Percentiles rank a stretch among this genome's conserved stretches.
phyloP scores from a whole-genome alignment of 768 basidiomycete genomes.

The Hygrocybe coccinea region DNA sequence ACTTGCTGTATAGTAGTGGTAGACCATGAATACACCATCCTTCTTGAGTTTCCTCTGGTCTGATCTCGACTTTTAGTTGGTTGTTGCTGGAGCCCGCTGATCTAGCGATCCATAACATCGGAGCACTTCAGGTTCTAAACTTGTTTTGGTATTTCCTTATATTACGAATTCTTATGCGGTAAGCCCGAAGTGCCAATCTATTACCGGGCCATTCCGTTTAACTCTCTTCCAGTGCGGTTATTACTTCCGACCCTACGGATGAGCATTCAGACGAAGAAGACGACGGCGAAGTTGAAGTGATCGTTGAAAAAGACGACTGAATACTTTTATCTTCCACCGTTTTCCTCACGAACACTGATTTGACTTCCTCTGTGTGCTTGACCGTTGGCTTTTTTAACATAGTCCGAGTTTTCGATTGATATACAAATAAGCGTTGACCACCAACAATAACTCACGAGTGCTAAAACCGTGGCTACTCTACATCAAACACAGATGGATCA shows the following conservation, averaged over 20 bases:
- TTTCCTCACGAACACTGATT: neutral
- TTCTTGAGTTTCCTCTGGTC: too few species aligned
- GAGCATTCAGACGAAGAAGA: slow-evolving; percentile 79
- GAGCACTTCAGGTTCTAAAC: slow-evolving; percentile 77
- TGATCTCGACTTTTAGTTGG: too few species aligned
- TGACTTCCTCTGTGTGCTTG: neutral
- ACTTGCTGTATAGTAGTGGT: too few species aligned
- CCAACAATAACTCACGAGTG: too few species aligned
- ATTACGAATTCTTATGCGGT: slow-evolving; percentile 71
- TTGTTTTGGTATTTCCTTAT: slow-evolving; percentile 93
- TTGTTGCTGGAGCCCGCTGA: too few species aligned
- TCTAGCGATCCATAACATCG: too few species aligned
- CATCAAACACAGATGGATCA: too few species aligned
- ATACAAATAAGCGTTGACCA: too few species aligned
- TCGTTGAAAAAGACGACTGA: slow-evolving; percentile 26
- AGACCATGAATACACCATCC: too few species aligned
- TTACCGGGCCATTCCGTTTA: neutral
- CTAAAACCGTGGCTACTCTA: too few species aligned
- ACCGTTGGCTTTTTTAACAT: too few species aligned
- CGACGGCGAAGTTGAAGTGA: slow-evolving; percentile 50
- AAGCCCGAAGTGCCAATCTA: slow-evolving; percentile 21
- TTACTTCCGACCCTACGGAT: slow-evolving; percentile 49
- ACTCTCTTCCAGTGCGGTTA: slow-evolving; percentile 45
- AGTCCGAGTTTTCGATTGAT: too few species aligned
- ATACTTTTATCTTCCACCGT: neutral